Evolutionary conservation across 176 grass and related monocot species (phyloP), one percentile per base, ranked within the genome.

Genomic region (Musa troglodytarum): DNA sequence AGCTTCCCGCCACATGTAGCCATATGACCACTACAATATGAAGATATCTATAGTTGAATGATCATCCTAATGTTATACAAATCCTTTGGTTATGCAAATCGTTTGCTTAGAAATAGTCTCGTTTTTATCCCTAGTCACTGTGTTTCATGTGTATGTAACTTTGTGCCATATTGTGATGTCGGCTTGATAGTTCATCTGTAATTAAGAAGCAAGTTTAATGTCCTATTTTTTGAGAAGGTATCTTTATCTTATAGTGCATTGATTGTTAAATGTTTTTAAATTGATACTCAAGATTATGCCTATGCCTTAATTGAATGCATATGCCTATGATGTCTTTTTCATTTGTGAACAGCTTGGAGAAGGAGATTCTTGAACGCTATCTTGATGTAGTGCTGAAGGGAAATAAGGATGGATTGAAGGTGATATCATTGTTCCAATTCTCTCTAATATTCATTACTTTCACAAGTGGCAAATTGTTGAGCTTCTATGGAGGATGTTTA

Each of bases 361-460:
- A 89, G 82, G 90, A 99, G 87, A 88, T 98, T 85, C 88, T 98
- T 76, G 90, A 98, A 75, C 86, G 88, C 16, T 98, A 93, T 89
- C 88, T 98, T 29, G 86, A 93, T 2, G 80, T 84, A 64, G 95
- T 93, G 81, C 80, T 98, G 80, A 98, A 93, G 79, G 95, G 95
- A 72, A 98, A 98, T 76, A 98, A 89, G 64, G 95, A 98, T 80
- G 88, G 90, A 21, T 75, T 98, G 54, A 91, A 93, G 95, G 95
- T 93, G 80, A 69, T 72, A 78, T 67, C 68, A 69, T 54, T 73
- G 8, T 57, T 70, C 6, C 57, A 58, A 22, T 69, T 68, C 16
- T 64, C 0, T 22, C 10, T 54, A 69, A 51, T 50, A 21, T 20
- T 15, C 20, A 34, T 14, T 9, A 63, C 1, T 49, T 43, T 54